phyloP scores from a whole-genome alignment of 2,329 filamentous ascomycete genomes.

The Blastomyces parvus region DNA sequence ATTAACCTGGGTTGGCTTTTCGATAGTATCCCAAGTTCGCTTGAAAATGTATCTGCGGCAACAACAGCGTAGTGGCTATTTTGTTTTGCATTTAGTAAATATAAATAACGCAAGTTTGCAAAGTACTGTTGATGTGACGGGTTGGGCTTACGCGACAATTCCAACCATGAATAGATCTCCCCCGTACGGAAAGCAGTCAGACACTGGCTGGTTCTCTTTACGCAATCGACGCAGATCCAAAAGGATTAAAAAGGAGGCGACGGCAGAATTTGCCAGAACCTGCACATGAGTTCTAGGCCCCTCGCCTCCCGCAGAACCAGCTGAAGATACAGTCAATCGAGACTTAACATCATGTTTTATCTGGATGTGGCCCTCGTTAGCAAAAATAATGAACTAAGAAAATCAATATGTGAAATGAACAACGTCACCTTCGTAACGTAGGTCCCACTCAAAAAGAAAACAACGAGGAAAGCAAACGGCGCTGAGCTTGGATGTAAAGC shows the following conservation, averaged over 20 bases:
- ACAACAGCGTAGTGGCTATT: conserved; percentile 74
- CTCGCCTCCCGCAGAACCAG: conserved; percentile 64
- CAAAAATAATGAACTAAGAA: neutral
- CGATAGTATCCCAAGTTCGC: conserved; percentile 86
- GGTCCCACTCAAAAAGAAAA: conserved; percentile 83
- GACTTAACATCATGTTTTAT: conserved; percentile 83
- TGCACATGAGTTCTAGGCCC: conserved; percentile 76
- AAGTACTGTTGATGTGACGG: neutral
- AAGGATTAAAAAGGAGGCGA: conserved; percentile 58
- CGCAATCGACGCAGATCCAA: conserved; percentile 41
- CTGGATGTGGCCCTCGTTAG: conserved; percentile 34
- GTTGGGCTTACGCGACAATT: conserved; percentile 30
- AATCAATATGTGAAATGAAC: conserved; percentile 11
- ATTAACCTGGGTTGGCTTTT: conserved; percentile 69
- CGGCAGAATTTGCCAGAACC: conserved; percentile 78
- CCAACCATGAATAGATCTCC: conserved; percentile 32
- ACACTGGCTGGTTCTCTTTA: conserved; percentile 13
- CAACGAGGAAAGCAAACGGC: conserved; percentile 72
- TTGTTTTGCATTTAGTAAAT: neutral
- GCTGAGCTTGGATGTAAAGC: conserved; percentile 87
- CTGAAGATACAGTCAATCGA: conserved; percentile 65
- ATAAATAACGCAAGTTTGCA: neutral
- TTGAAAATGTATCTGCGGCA: conserved; percentile 86
- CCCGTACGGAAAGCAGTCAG: conserved; percentile 32
- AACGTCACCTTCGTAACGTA: conserved; percentile 65